Base-by-base conservation (phyloP, 768 basidiomycete genomes). In the Suillus plorans region DNA sequence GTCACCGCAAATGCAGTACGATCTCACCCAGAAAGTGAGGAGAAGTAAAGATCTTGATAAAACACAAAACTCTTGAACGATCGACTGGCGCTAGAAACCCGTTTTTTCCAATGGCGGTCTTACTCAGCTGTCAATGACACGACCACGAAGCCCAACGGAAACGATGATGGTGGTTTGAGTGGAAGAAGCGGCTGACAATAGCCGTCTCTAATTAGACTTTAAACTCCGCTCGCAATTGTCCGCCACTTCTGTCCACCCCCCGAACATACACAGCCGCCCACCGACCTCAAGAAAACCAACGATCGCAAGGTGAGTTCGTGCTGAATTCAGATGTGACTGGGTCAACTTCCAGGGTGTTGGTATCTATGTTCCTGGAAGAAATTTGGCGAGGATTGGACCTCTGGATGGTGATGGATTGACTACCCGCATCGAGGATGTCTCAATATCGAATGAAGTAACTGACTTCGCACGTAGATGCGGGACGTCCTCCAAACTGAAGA, bases 401-500 rank as follows among this genome's bases (percentile, higher is more conserved):
- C 41, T 42, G 58, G 58, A 59, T 28, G 25, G 18, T 13, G 72
- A 73, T 82, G 75, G 84, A 84, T 81, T 80, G 76, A 75, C 74
- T 72, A 63, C 50, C 50, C 62, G 60, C 61, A 59, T 47, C 49
- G 63, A 69, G 71, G 81, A 80, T 80, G 69, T 72, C 66, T 37
- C 61, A 70, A 63, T 64, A 66, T 70, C 68, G 71, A 67, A 74
- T 77, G 39, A 75, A 67, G 25, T 22, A 42, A 20, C 31, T 66
- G 64, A 62, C 67, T 62, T 67, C 37, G 59, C 12, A 59, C 25
- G 1, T 73, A 94, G 91, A 95, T 95, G 93, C 90, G 90, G 81
- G 92, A 94, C 87, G 85, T 95, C 76, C 86, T 92, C 83, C 85
- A 92, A 83, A 94, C 91, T 63, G 95, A 97, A 90, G 93, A 93